phyloP scores from a whole-genome alignment of 805 yeast species.

The Metschnikowia amazonensis region DNA sequence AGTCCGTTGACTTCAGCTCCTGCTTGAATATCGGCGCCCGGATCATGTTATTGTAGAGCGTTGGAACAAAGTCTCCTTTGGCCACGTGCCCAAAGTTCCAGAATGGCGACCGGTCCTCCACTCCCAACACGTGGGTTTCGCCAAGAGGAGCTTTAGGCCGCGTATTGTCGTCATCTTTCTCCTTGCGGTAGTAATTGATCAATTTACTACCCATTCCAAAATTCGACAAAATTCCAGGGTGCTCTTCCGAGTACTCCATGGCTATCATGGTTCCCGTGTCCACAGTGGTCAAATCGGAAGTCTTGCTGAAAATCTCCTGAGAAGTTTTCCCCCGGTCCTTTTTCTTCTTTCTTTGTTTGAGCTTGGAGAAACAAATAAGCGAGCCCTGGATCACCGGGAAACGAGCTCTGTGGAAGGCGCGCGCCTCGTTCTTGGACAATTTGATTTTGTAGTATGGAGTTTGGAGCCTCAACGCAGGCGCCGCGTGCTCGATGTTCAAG shows the following conservation, averaged over 20 bases:
- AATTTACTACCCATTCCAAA: slow-evolving; percentile 96
- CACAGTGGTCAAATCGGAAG: slow-evolving; percentile 76
- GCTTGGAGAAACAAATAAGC: slow-evolving; percentile 66
- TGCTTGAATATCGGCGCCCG: slow-evolving; percentile 93
- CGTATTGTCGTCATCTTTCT: slow-evolving; percentile 69
- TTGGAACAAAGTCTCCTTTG: slow-evolving; percentile 89
- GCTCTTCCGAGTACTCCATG: slow-evolving; percentile 88
- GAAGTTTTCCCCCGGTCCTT: slow-evolving; percentile 82
- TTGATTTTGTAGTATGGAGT: slow-evolving; percentile 86
- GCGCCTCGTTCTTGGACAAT: slow-evolving; percentile 58
- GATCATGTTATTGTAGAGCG: slow-evolving; percentile 84
- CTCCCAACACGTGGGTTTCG: slow-evolving; percentile 94
- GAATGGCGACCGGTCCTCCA: slow-evolving; percentile 93
- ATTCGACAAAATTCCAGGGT: slow-evolving; percentile 75
- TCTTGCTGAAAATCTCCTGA: slow-evolving; percentile 63
- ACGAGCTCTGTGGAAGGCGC: slow-evolving; percentile 77
- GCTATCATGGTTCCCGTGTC: slow-evolving; percentile 76
- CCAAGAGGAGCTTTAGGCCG: slow-evolving; percentile 89
- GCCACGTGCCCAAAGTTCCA: slow-evolving; percentile 98
- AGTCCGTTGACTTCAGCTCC: slow-evolving; percentile 74
- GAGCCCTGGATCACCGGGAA: slow-evolving; percentile 78
- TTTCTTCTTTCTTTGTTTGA: slow-evolving; percentile 78
- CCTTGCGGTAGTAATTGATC: slow-evolving; percentile 88
- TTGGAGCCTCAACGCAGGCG: slow-evolving; percentile 83
- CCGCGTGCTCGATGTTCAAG: slow-evolving; percentile 83